phyloP scores from a whole-genome alignment of 768 basidiomycete genomes.

The Melanogaster broomeanus region DNA sequence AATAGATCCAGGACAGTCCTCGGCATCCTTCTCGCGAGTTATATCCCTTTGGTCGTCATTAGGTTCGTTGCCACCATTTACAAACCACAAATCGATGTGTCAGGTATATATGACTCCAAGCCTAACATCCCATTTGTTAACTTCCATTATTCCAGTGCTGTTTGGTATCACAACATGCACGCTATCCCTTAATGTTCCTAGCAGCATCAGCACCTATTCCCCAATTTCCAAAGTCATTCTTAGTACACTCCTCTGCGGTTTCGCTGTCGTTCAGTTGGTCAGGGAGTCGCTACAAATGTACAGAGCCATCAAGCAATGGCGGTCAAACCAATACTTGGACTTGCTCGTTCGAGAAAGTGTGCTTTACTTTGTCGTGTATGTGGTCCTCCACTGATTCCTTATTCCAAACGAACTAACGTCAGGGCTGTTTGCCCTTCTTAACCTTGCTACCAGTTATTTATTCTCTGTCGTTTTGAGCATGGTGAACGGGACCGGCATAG shows the following conservation, averaged over 20 bases:
- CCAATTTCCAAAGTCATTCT: background rate
- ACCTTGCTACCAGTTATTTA: too few species aligned
- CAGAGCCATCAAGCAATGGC: background rate
- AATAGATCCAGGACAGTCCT: background rate
- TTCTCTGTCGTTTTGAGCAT: too few species aligned
- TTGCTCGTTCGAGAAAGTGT: background rate
- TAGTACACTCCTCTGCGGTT: background rate
- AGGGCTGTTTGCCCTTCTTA: too few species aligned
- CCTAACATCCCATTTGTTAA: background rate
- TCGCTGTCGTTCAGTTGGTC: background rate
- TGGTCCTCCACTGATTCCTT: background rate
- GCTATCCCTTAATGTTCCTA: background rate
- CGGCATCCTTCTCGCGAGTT: background rate
- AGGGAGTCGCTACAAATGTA: background rate
- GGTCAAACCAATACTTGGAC: background rate
- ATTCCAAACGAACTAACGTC: too few species aligned
- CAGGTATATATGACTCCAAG: background rate
- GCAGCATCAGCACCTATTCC: background rate
- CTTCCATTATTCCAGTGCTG: background rate
- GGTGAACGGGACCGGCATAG: too few species aligned
- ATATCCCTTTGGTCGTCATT: background rate
- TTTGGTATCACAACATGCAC: background rate
- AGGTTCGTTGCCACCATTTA: background rate
- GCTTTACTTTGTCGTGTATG: background rate
- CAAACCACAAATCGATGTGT: background rate